Evolutionary conservation across 768 basidiomycete species (phyloP).

Genomic region (Leccinum uliginosum): DNA sequence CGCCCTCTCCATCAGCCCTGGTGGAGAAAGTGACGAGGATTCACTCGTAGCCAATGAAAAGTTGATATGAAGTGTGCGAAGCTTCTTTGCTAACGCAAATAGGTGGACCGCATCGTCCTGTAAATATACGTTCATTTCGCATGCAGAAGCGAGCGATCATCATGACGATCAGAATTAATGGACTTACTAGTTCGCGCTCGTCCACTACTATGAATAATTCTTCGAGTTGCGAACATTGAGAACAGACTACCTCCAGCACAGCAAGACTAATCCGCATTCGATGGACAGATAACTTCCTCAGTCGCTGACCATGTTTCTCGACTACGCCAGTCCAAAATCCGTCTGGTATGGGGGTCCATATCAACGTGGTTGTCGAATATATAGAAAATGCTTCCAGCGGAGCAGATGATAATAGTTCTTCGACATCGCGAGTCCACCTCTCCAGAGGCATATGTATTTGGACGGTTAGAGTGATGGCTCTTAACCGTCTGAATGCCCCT

Average conservation of each 20-base stretch:
- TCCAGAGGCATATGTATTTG: conserved; percentile 33
- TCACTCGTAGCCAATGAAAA: conserved; percentile 31
- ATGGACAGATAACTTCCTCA: conserved; percentile 60
- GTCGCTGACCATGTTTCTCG: conserved; percentile 42
- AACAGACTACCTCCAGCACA: conserved; percentile 52
- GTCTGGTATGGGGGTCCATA: conserved; percentile 38
- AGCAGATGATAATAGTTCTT: conserved; percentile 40
- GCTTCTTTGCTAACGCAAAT: conserved; percentile 41
- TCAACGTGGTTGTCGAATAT: conserved; percentile 45
- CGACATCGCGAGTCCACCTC: conserved; percentile 44
- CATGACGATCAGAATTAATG: not conserved
- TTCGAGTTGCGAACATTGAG: conserved; percentile 48
- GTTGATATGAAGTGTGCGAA: conserved; percentile 62
- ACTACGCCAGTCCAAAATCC: conserved; percentile 52
- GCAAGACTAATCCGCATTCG: conserved; percentile 52
- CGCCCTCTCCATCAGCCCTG: conserved; percentile 32
- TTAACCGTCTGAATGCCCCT: conserved; percentile 40
- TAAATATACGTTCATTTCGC: not conserved
- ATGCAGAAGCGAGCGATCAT: not conserved
- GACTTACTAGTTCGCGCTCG: conserved; percentile 40
- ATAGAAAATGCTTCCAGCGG: conserved; percentile 62
- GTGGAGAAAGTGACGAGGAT: conserved; percentile 11
- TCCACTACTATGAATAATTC: conserved; percentile 62
- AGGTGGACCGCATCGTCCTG: conserved; percentile 24
- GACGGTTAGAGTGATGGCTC: conserved; percentile 56